phyloP scores from a whole-genome alignment of 1,284 basidiomycete species.

The Peniophora sp. region DNA sequence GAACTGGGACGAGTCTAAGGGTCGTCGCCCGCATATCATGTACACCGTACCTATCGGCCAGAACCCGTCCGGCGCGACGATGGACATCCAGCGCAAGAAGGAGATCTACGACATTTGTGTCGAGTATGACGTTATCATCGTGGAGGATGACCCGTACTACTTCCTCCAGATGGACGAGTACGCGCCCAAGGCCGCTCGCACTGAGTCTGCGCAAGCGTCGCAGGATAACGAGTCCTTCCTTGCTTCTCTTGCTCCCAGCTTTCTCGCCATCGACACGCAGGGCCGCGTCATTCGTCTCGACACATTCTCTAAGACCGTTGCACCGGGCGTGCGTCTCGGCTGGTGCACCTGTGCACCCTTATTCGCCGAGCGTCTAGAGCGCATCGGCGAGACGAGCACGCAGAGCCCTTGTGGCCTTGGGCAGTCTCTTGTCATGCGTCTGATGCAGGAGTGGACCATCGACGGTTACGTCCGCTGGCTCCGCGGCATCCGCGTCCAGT shows the following conservation, averaged over 20 bases:
- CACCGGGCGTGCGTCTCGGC: slow-evolving; percentile 71
- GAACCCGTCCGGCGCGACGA: slow-evolving; percentile 75
- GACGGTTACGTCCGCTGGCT: slow-evolving; percentile 77
- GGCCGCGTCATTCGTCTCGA: slow-evolving; percentile 76
- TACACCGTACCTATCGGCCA: slow-evolving; percentile 73
- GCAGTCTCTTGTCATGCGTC: slow-evolving; percentile 56
- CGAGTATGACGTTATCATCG: slow-evolving; percentile 69
- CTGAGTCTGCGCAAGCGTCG: slow-evolving; percentile 10
- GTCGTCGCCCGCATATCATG: slow-evolving; percentile 63
- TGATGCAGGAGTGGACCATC: slow-evolving; percentile 60
- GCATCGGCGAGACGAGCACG: slow-evolving; percentile 65
- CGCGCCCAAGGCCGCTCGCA: slow-evolving; percentile 34
- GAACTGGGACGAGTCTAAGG: slow-evolving; percentile 62
- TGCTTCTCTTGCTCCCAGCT: slow-evolving; percentile 42
- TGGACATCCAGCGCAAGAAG: slow-evolving; percentile 62
- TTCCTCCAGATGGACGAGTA: slow-evolving; percentile 62
- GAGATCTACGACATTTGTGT: slow-evolving; percentile 75
- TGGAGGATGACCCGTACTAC: slow-evolving; percentile 81
- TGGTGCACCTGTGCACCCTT: slow-evolving; percentile 71
- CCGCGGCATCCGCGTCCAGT: slow-evolving; percentile 48
- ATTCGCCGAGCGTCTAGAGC: slow-evolving; percentile 70
- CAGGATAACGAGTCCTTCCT: slow-evolving; percentile 35
- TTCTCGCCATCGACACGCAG: slow-evolving; percentile 55
- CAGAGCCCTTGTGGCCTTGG: slow-evolving; percentile 72
- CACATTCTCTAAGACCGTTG: slow-evolving; percentile 79